phyloP scores from a whole-genome alignment of 441 rosid species.

The Jatropha multifida region DNA sequence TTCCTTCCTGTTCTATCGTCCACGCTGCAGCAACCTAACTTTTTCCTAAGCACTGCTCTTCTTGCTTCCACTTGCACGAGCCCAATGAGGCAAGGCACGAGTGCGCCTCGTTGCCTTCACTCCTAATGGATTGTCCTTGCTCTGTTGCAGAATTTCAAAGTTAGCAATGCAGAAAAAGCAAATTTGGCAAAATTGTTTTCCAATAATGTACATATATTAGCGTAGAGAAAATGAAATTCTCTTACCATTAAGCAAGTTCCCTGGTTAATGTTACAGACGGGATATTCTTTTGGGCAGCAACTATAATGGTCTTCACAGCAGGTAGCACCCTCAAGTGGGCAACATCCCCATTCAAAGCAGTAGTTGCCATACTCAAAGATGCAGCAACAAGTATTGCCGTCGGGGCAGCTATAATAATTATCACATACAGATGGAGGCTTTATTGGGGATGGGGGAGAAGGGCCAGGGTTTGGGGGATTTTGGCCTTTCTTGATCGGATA shows the following conservation, averaged over 20 bases:
- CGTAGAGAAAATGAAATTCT: background rate
- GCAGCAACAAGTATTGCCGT: constrained; percentile 86
- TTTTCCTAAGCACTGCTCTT: constrained; percentile 43
- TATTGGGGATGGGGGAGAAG: constrained; percentile 87
- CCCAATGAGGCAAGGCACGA: constrained; percentile 68
- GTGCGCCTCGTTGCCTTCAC: constrained; percentile 73
- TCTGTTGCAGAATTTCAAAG: constrained; percentile 41
- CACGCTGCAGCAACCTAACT: constrained; percentile 23
- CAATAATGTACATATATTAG: background rate
- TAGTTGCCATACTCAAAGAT: constrained; percentile 49
- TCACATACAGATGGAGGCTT: constrained; percentile 76
- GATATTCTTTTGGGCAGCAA: constrained; percentile 90
- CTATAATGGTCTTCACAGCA: constrained; percentile 83
- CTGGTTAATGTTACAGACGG: constrained; percentile 55
- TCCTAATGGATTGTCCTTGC: constrained; percentile 74
- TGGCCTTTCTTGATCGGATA: constrained; percentile 74
- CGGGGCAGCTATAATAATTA: constrained; percentile 58
- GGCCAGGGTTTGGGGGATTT: constrained; percentile 94
- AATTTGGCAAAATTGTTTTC: background rate
- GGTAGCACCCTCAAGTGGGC: constrained; percentile 82
- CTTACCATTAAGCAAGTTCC: constrained; percentile 78
- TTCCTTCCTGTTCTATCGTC: constrained; percentile 18
- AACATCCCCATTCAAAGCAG: constrained; percentile 94
- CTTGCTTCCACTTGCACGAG: constrained; percentile 34
- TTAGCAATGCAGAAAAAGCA: constrained; percentile 4